Evolutionary conservation across 495 filamentous ascomycete genomes (phyloP), one percentile per base, ranked within the genome.

Genomic region (Podospora conica): DNA sequence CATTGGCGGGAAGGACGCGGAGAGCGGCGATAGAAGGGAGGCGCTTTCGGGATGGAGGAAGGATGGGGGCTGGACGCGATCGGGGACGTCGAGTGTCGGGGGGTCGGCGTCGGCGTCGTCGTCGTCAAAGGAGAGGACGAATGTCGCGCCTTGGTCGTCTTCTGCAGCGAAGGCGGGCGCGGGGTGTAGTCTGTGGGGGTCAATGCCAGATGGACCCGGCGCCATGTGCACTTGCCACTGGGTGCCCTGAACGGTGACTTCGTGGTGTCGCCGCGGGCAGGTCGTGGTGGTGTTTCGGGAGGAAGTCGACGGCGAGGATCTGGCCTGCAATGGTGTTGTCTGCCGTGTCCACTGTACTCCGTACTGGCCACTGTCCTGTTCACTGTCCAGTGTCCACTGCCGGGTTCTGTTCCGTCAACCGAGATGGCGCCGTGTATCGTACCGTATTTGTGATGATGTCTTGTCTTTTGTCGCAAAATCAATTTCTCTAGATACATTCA

Each of bases 1-100:
- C 78, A 81, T 80, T 31, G 67, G 64, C 60, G 68, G 67, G 65
- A 71, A 64, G 29, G 66, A 60, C 62, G 74, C 71, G 63, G 72
- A 76, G 55, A 55, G 64, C 59, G 64, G 64, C 9, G 59, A 48
- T n/a, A 53, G 25, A 33, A 67, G 58, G 8, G 65, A 60, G 22
- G 67, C 48, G 60, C 63, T 59, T n/a, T 59, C 54, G 11, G 70
- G 72, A 60, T 69, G 69, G 61, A 71, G 60, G 60, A 71, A 71
- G 60, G 66, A 22, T 11, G 63, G 63, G 23, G 61, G 64, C 53
- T 31, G n/a, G n/a, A n/a, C 18, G 58, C 20, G 53, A 60, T 65
- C 58, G 58, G 56, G 58, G 57, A 56, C 61, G 69, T 57, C 58
- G 60, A 23, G 64, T 62, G 58, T 69, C 33, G 25, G 66, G 24